These are phyloP conservation scores for Excoecaria agallocha DNA, from an alignment of 345 rosid genomes.

Conservation along the genomic window DNA sequence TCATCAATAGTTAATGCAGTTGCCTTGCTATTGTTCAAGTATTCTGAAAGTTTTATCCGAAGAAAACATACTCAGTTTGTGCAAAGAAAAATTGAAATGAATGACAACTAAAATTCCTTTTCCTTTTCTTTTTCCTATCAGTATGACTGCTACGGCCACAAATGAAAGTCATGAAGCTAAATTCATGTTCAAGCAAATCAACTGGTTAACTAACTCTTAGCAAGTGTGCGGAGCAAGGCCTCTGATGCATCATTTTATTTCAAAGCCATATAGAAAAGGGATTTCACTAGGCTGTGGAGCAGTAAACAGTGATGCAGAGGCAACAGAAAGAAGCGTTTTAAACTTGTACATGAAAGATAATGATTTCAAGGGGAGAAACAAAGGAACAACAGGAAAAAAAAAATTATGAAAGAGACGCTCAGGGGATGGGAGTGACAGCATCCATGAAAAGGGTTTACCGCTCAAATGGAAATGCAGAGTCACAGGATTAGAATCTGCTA, in stretches of 20 bases:
- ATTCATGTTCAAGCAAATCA: not conserved
- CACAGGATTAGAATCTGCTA: not conserved
- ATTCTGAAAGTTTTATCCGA: conserved; percentile 40
- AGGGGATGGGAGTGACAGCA: not conserved
- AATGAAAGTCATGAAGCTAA: not conserved
- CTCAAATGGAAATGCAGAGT: not conserved
- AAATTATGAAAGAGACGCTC: not conserved
- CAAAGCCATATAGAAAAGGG: not conserved
- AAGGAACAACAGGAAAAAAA: not conserved
- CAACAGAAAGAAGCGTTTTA: not conserved
- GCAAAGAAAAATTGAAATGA: not conserved
- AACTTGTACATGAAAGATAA: not conserved
- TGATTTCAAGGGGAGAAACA: not conserved
- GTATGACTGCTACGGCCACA: not conserved
- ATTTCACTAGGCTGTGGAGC: not conserved
- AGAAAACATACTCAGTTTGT: not conserved
- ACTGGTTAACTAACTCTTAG: not conserved
- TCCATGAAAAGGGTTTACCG: not conserved
- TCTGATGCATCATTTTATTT: not conserved
- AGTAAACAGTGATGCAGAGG: no score
- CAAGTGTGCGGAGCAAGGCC: not conserved
- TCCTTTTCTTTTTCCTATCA: not conserved
- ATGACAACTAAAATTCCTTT: not conserved
- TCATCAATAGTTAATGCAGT: conserved; percentile 51
- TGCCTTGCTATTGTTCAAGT: conserved; percentile 62